Base-by-base conservation (phyloP, 1,284 basidiomycete genomes). In the Ustilago crameri region DNA sequence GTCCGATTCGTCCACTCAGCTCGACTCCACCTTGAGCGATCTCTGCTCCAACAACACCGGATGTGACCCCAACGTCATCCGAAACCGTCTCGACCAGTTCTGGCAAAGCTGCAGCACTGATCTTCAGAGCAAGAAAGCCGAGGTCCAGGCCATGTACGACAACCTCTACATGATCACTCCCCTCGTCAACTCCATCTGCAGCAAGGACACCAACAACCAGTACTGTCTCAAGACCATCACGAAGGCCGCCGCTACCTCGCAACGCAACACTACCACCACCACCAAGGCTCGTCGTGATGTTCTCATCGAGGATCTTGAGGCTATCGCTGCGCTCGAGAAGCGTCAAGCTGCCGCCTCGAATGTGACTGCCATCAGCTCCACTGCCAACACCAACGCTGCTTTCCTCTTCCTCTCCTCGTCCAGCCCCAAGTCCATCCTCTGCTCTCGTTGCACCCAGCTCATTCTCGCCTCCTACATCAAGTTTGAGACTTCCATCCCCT, bases 151-250 rank as follows among this genome's bases (percentile, higher is more conserved):
- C 47, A 60, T 72, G 56, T 80, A 80, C 56, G 78, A 80, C 50
- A 73, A 72, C 51, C 55, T 80, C 26, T 80, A 80, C 68, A 72
- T 80, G 64, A 67, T 80, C 48, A 79, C 59, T 8, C 78, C 78
- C 12, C 66, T 80, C 47, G 61, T 70, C 52, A 61, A 77, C 54
- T 67, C 75, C 14, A 75, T 80, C 40, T 80, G 78, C 66, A 52
- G 57, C 44, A 71, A 68, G 45, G 78, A 79, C 53, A 24, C 51
- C 15, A 56, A 49, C n/a, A 61, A 61, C 30, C 62, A 73, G 9
- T 80, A 68, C 57, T 80, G 77, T 35, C 51, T 79, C 48, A 59
- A 69, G 51, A 73, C 66, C 10, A 69, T 73, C 17, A 66, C 70
- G 30, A 70, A 73, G 51, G 69, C 66, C 5, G 65, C 69, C 5